These are phyloP conservation scores for Eimeria brunetti DNA, from an alignment of 169 alveolate species.

Conservation along the genomic window DNA sequence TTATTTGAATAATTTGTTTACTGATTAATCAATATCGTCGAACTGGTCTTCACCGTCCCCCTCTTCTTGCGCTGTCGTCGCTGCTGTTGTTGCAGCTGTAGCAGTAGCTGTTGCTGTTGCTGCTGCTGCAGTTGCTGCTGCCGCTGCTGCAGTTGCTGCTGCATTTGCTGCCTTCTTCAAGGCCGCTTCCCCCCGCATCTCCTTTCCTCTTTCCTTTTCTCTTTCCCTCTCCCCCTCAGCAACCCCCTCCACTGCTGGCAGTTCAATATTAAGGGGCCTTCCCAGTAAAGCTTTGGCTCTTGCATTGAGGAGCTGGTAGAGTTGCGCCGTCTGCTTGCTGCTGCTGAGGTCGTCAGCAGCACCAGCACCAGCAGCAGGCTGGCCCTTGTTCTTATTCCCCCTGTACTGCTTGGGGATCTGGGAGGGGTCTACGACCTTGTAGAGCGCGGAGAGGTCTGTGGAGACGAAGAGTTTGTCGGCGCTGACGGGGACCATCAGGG, in stretches of 20 bases:
- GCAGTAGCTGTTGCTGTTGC: background rate
- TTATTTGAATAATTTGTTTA: no score
- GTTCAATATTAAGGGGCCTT: background rate
- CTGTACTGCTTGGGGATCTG: slow-evolving; percentile 48
- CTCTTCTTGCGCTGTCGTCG: background rate
- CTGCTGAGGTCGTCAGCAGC: background rate
- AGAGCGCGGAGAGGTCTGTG: slow-evolving; percentile 21
- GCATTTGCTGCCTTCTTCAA: background rate
- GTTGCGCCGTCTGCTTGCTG: background rate
- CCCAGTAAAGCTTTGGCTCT: slow-evolving; percentile 41
- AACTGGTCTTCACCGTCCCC: background rate
- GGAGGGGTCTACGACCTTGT: background rate
- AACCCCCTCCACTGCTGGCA: background rate
- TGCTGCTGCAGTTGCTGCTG: background rate
- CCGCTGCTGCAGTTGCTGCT: background rate
- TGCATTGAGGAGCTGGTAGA: background rate
- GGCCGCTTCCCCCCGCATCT: background rate
- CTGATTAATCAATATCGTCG: background rate
- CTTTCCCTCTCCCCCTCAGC: background rate
- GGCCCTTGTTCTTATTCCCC: no score
- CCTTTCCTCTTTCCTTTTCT: background rate
- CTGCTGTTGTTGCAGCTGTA: background rate
- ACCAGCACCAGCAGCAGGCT: background rate
- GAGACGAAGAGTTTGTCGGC: slow-evolving; percentile 29
- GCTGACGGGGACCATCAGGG: slow-evolving; percentile 42